Evolutionary conservation across 164 flowering plant genomes (phyloP).

Genomic region (Stephania japonica): DNA sequence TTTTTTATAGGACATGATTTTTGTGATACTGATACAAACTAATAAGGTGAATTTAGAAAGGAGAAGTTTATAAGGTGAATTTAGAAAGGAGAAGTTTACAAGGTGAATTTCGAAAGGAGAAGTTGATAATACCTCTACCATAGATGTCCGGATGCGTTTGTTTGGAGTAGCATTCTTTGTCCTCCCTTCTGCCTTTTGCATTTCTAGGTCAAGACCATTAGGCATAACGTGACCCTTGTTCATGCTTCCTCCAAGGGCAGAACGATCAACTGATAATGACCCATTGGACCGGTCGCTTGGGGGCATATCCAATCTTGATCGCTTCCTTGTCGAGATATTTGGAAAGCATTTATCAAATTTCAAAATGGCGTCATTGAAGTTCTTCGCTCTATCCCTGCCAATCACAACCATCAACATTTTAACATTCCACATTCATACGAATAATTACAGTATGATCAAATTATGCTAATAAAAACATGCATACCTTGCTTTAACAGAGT

Average conservation of each 20-base stretch:
- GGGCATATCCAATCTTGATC: conserved; percentile 59
- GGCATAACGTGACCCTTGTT: conserved; percentile 39
- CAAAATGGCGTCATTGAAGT: conserved; percentile 42
- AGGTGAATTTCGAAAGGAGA: neutral
- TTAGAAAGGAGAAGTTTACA: neutral
- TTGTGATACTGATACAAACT: neutral
- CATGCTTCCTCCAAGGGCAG: conserved; percentile 39
- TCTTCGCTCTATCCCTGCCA: conserved; percentile 58
- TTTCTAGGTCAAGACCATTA: conserved; percentile 44
- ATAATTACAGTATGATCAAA: neutral
- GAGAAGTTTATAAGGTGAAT: neutral
- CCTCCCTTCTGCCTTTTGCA: conserved; percentile 62
- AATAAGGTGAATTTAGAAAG: neutral
- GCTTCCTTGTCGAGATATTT: conserved; percentile 52
- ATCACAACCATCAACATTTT: neutral
- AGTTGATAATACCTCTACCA: conserved; percentile 45
- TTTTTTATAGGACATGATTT: no score
- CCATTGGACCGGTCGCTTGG: conserved; percentile 42
- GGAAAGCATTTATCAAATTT: conserved; percentile 57
- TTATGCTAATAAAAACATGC: neutral
- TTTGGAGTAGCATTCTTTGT: conserved; percentile 45
- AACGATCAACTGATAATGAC: conserved; percentile 44
- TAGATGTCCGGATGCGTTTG: conserved; percentile 80
- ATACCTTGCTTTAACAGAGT: conserved; percentile 59
- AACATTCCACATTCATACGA: neutral